Evolutionary conservation across 106 monocot genomes (phyloP), one percentile per base, ranked within the genome.

Genomic region (Dendrobium huoshanense): DNA sequence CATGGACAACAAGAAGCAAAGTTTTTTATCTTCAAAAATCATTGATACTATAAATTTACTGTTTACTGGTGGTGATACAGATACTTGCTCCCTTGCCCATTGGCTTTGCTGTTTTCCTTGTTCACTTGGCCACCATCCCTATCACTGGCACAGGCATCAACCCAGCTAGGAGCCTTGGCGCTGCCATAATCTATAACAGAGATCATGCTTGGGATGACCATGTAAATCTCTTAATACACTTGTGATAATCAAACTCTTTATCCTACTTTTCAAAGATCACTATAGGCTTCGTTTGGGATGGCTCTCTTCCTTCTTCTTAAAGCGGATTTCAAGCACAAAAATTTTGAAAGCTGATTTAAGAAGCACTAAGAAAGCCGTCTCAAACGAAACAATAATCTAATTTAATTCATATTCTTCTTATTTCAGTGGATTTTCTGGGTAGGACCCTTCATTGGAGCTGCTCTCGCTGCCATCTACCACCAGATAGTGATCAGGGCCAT

Each of bases 391-490:
- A 1, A 31, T 1, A 1, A 54, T 54, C 16, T 9, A 54, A 10
- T 54, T 9, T 6, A 54, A 54, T 1, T 54, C 16, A 9, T 54
- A 1, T 59, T 56, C 4, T 27, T 22, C 2, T 4, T 77, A 6
- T 80, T 80, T 16, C 80, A 80, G 80, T 80, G 80, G 80, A 80
- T 80, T 73, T 80, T 80, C 73, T 80, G 80, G 80, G 80, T 80
- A 11, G 80, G 80, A 2, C 80, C 80, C 10, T 80, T 80, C 54
- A 80, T 55, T 55, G 80, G 80, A 73, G 80, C 80, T 73, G 80
- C 80, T 4, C 80, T 80, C 25, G 80, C 80, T 73, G 80, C 80
- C 19, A 54, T 80, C 18, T 80, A 80, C 73, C 80, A 80, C 73
- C 27, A 31, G 40, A 73, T 80, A 2, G 80, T 80, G 11, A 80